These are phyloP conservation scores for Escovopsis weberi DNA, from an alignment of 2,329 filamentous ascomycete genomes.

Conservation along the genomic window DNA sequence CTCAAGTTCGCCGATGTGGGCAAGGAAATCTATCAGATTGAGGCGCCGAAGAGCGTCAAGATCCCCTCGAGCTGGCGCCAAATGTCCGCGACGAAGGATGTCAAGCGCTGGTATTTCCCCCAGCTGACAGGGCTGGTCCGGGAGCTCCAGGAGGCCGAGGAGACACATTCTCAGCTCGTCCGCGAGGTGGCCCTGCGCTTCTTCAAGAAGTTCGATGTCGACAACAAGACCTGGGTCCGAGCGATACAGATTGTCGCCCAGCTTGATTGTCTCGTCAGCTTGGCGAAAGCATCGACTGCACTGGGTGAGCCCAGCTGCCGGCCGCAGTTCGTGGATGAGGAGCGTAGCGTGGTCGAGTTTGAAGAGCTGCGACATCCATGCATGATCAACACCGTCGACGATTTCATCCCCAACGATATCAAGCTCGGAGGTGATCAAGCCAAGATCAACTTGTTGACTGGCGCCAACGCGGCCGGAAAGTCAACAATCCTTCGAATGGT, in stretches of 20 bases:
- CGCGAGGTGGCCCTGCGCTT: conserved; percentile 75
- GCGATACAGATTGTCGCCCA: conserved; percentile 85
- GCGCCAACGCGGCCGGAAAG: conserved; percentile 94
- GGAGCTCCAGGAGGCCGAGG: conserved; percentile 82
- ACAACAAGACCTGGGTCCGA: conserved; percentile 73
- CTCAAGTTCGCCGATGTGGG: conserved; percentile 74
- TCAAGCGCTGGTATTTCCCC: conserved; percentile 88
- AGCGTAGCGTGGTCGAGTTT: conserved; percentile 82
- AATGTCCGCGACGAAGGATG: conserved; percentile 83
- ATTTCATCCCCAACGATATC: conserved; percentile 95
- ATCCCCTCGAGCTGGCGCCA: conserved; percentile 85
- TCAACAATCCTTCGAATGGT: conserved; percentile 93
- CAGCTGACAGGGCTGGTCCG: conserved; percentile 73
- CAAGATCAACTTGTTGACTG: conserved; percentile 84
- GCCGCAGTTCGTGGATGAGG: conserved; percentile 71
- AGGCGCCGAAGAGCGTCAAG: conserved; percentile 73
- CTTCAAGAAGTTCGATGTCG: conserved; percentile 73
- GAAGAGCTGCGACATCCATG: conserved; percentile 88
- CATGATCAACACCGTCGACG: conserved; percentile 74
- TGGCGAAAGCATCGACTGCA: conserved; percentile 75
- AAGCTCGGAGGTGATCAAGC: conserved; percentile 64
- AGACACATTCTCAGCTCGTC: conserved; percentile 81
- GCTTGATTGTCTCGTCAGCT: conserved; percentile 84
- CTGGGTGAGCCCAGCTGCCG: conserved; percentile 80
- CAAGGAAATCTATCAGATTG: conserved; percentile 94